Evolutionary conservation across 139 green algal species (phyloP), one percentile per base, ranked within the genome.

Genomic region (Chlamydomonas sphaeroides): DNA sequence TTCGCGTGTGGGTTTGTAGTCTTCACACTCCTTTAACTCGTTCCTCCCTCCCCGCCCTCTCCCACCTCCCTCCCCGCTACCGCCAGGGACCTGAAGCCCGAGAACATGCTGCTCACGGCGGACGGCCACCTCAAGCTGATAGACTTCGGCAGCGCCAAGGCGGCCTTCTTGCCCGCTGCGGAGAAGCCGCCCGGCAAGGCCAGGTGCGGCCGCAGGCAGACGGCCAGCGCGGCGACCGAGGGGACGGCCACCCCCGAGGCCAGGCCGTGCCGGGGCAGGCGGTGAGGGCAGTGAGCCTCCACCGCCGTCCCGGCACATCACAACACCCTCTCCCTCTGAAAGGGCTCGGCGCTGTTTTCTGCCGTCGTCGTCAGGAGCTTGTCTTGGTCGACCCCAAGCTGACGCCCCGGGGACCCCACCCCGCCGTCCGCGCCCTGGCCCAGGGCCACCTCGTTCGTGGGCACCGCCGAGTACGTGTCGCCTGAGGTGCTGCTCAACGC

Each of bases 141-240:
- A 25, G 96, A 99, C 88, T 99, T 99, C 89, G 96, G 96, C 28
- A 93, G 90, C 38, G 95, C 95, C 28, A 95, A 94, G 80, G 76
- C 80, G 26, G 79, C 90, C 32, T 89, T 88, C 66, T 23, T 89
- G 67, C 83, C 88, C 0, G 66, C 77, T 4, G 53, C 61, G 11
- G 71, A 57, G 51, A 82, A 82, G 75, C 59, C 75, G 61, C 75
- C 75, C 0, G 75, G 75, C 75, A 82, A 82, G 62, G 51, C 63
- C 42, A n/a, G 75, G 75, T 82, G 57, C 65, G 11, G 26, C 42
- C 30, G 65, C 48, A 35, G 48, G 65, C 51, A n/a, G n/a, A n/a
- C n/a, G n/a, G n/a, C n/a, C n/a, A n/a, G n/a, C n/a, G n/a, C n/a
- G n/a, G n/a, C n/a, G n/a, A n/a, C n/a, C n/a, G n/a, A n/a, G n/a